phyloP scores from a whole-genome alignment of 1,139 yeast species.

The Sugiyamaella grinbergsii region DNA sequence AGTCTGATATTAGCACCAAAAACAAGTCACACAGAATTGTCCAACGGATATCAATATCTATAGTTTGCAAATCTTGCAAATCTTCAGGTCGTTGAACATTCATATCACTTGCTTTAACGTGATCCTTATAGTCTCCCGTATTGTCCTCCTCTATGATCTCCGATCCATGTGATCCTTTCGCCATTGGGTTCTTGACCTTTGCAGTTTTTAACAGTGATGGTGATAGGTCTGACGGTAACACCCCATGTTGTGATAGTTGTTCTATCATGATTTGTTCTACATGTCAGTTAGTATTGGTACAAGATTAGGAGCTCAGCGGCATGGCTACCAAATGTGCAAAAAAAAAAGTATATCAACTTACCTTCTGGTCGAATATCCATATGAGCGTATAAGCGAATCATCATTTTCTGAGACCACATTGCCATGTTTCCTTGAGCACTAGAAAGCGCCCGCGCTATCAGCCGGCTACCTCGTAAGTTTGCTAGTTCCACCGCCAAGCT shows the following conservation, averaged over 20 bases:
- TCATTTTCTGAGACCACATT: slow-evolving; percentile 79
- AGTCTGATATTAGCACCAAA: slow-evolving; percentile 75
- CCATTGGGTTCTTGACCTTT: slow-evolving; percentile 38
- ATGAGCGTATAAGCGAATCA: slow-evolving; percentile 76
- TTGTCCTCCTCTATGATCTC: slow-evolving; percentile 16
- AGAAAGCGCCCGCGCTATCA: slow-evolving; percentile 53
- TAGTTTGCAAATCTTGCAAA: slow-evolving; percentile 42
- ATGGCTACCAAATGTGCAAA: too few species aligned
- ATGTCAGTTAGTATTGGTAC: slow-evolving; percentile 15
- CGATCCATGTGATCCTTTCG: slow-evolving; percentile 17
- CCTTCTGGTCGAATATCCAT: slow-evolving; percentile 63
- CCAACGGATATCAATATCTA: slow-evolving; percentile 86
- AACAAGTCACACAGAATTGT: slow-evolving; percentile 89
- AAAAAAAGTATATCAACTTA: slow-evolving; percentile 11
- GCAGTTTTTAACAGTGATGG: slow-evolving; percentile 47
- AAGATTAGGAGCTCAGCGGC: too few species aligned
- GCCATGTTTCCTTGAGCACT: slow-evolving; percentile 79
- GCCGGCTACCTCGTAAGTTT: slow-evolving; percentile 53
- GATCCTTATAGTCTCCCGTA: slow-evolving; percentile 15
- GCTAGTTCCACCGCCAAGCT: slow-evolving; percentile 84
- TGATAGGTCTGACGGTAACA: slow-evolving; percentile 70
- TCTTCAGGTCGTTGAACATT: slow-evolving; percentile 43
- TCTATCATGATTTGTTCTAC: slow-evolving; percentile 87
- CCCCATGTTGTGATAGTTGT: slow-evolving; percentile 79
- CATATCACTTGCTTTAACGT: slow-evolving; percentile 25